Evolutionary conservation across 106 monocot species (phyloP).

Genomic region (Dendrobium officinale): DNA sequence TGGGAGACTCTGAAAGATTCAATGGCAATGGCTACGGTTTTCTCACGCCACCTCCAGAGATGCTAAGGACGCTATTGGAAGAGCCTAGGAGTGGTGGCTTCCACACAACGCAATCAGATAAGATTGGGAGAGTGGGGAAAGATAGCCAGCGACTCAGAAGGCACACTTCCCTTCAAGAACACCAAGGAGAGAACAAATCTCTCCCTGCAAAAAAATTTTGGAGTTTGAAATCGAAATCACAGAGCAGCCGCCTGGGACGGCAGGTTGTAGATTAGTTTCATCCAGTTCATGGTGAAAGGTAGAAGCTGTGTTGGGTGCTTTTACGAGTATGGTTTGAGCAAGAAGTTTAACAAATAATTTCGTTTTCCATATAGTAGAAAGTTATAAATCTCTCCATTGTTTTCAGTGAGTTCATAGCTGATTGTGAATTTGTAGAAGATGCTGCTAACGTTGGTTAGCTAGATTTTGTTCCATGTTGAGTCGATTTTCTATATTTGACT

Average conservation of each 20-base stretch:
- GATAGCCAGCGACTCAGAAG: not conserved
- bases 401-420: too few species aligned
- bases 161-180: not conserved
- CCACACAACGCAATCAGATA: not conserved
- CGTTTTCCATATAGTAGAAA: not conserved
- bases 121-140: not conserved
- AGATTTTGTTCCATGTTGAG: too few species aligned
- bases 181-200: not conserved
- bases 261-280: not conserved
- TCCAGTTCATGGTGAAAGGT: not conserved
- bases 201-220: not conserved
- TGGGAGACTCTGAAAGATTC: not conserved
- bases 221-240: not conserved
- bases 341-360: not conserved
- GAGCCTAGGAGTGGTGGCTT: not conserved
- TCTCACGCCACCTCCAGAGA: not conserved
- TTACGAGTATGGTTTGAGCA: too few species aligned
- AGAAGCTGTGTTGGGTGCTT: not conserved
- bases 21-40: not conserved
- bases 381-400: too few species aligned
- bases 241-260: not conserved
- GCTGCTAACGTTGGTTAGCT: too few species aligned
- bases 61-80: not conserved
- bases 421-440: too few species aligned
- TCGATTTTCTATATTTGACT: too few species aligned